Evolutionary conservation across 2,329 filamentous ascomycete genomes (phyloP).

Genomic region (Nectriaceae sp.): DNA sequence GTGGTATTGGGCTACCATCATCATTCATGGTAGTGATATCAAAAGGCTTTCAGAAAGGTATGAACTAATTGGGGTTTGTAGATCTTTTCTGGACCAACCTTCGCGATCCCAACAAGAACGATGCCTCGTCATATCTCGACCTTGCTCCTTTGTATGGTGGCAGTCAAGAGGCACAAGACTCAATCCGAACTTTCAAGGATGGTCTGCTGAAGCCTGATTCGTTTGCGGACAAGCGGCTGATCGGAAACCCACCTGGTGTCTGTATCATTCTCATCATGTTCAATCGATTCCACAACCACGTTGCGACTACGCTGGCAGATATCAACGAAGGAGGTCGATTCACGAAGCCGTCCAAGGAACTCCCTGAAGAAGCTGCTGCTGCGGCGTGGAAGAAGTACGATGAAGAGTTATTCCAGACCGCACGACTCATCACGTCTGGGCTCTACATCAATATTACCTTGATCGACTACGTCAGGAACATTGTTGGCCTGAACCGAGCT

Average conservation of each 20-base stretch:
- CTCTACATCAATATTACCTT: slow-evolving; percentile 80
- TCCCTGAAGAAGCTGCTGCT: slow-evolving; percentile 50
- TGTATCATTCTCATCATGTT: slow-evolving; percentile 76
- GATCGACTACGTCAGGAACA: slow-evolving; percentile 77
- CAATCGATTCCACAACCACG: slow-evolving; percentile 84
- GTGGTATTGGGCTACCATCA: slow-evolving; percentile 73
- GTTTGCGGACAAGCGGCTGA: slow-evolving; percentile 70
- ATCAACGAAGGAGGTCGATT: slow-evolving; percentile 88
- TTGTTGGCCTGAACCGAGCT: slow-evolving; percentile 58
- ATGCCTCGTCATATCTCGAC: slow-evolving; percentile 73
- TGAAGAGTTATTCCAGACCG: slow-evolving; percentile 78
- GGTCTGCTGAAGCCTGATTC: slow-evolving; percentile 73
- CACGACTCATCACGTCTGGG: slow-evolving; percentile 71
- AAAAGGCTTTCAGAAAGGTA: not conserved
- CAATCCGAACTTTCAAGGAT: slow-evolving; percentile 68
- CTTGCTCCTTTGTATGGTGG: slow-evolving; percentile 72
- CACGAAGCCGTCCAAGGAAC: slow-evolving; percentile 57
- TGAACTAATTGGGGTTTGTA: slow-evolving; percentile 13
- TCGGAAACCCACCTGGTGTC: slow-evolving; percentile 72
- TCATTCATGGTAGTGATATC: slow-evolving; percentile 62
- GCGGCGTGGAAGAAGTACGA: slow-evolving; percentile 69
- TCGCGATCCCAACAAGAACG: slow-evolving; percentile 58
- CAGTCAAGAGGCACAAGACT: slow-evolving; percentile 65
- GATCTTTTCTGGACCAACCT: slow-evolving; percentile 73
- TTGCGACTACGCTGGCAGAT: slow-evolving; percentile 74